Percentiles rank a stretch among this genome's conserved stretches.
Conservation (phyloP, 2,329 filamentous ascomycete species). For the Fusarium sambucinum region DNA sequence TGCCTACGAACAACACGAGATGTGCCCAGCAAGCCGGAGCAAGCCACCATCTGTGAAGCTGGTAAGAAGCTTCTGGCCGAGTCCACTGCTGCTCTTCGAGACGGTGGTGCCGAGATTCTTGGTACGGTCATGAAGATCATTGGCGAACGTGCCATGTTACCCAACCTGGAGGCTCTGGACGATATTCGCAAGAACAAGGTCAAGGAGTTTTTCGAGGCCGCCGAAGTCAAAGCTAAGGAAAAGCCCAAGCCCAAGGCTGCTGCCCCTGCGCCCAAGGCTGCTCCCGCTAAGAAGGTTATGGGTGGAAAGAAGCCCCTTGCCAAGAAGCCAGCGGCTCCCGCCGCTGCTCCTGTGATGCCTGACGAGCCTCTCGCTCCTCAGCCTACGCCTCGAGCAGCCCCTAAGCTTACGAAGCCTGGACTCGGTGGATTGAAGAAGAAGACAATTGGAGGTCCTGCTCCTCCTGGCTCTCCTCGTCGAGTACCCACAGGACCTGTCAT, state of each 20-base stretch:
- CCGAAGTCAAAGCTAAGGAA: slow-evolving; percentile 62
- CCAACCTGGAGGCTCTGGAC: slow-evolving; percentile 90
- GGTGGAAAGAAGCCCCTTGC: slow-evolving; percentile 58
- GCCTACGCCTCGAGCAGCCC: slow-evolving; percentile 64
- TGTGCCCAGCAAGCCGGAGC: slow-evolving; percentile 86
- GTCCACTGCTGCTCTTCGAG: slow-evolving; percentile 84
- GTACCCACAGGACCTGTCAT: slow-evolving; percentile 61
- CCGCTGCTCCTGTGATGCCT: slow-evolving; percentile 56
- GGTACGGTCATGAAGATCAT: slow-evolving; percentile 99
- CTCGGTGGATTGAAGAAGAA: slow-evolving; percentile 72
- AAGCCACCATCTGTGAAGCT: slow-evolving; percentile 85
- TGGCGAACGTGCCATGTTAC: slow-evolving; percentile 94
- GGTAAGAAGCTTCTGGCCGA: slow-evolving; percentile 92
- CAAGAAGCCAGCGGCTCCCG: slow-evolving; percentile 58
- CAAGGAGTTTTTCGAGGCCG: slow-evolving; percentile 86
- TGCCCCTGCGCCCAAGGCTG: slow-evolving; percentile 64
- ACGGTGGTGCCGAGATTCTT: slow-evolving; percentile 90
- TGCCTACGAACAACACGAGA: slow-evolving; percentile 85
- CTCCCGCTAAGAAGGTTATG: slow-evolving; percentile 62
- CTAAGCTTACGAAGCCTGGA: slow-evolving; percentile 67
- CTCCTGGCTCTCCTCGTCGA: slow-evolving; percentile 68
- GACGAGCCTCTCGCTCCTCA: slow-evolving; percentile 69
- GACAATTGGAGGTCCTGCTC: slow-evolving; percentile 61
- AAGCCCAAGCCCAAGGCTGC: slow-evolving; percentile 84
- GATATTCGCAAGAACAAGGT: slow-evolving; percentile 96